These are phyloP conservation scores for Canna indica DNA, from an alignment of 176 grass and related monocot species.

Conservation along the genomic window DNA sequence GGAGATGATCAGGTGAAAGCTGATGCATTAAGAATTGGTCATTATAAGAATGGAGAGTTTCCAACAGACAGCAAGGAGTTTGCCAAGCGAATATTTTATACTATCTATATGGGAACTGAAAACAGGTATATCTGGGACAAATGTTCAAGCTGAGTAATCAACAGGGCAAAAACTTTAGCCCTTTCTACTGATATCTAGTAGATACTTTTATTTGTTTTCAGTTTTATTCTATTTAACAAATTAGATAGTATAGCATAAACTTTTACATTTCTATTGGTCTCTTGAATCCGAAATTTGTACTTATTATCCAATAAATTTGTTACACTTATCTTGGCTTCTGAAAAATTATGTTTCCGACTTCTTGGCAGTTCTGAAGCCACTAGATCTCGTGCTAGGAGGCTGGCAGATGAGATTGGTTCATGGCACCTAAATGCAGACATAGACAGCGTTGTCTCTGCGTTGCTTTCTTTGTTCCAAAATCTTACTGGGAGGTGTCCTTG, in stretches of 20 bases:
- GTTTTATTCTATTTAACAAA: not conserved
- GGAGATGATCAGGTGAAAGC: conserved; percentile 89
- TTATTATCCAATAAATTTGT: not conserved
- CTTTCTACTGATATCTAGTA: not conserved
- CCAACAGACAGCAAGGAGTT: conserved; percentile 67
- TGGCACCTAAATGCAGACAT: conserved; percentile 76
- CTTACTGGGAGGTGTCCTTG: conserved; percentile 59
- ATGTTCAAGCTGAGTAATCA: not conserved
- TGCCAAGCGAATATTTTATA: conserved; percentile 79
- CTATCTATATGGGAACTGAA: conserved; percentile 94
- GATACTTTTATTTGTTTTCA: not conserved
- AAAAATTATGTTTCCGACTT: conserved; percentile 8
- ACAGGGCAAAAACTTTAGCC: not conserved
- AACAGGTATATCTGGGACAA: conserved; percentile 55
- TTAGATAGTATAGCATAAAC: not conserved
- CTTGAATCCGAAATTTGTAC: not conserved
- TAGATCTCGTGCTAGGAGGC: conserved; percentile 71
- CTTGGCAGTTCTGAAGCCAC: conserved; percentile 72
- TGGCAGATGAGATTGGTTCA: conserved; percentile 80
- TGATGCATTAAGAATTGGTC: conserved; percentile 77
- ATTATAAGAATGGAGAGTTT: conserved; percentile 78
- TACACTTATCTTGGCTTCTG: not conserved
- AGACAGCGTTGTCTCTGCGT: conserved; percentile 71
- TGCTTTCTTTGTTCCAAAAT: conserved; percentile 79
- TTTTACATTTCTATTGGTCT: not conserved